Evolutionary conservation across 1,284 basidiomycete genomes (phyloP).

Genomic region (Irpex sp.): DNA sequence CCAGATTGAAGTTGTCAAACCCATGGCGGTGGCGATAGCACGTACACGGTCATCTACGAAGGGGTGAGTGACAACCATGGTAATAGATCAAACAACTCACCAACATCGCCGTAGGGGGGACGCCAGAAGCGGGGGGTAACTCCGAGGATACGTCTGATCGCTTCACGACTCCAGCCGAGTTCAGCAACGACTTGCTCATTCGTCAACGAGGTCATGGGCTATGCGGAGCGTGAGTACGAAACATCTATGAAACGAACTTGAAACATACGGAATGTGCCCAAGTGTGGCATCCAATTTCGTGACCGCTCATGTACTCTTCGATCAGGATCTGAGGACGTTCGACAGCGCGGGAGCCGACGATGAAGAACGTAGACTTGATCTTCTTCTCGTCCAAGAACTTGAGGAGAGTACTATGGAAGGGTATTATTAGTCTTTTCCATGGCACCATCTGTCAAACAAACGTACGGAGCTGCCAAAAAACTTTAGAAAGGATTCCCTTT

Average conservation of each 20-base stretch:
- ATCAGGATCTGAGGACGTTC: slow-evolving; percentile 75
- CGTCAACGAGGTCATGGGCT: slow-evolving; percentile 79
- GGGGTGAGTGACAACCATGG: not conserved
- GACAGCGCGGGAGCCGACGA: slow-evolving; percentile 87
- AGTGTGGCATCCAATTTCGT: slow-evolving; percentile 78
- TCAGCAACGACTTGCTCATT: slow-evolving; percentile 91
- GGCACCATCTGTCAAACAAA: slow-evolving; percentile 7
- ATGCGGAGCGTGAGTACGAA: slow-evolving; percentile 20
- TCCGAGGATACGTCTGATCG: slow-evolving; percentile 74
- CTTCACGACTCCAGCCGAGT: slow-evolving; percentile 87
- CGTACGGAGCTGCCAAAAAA: slow-evolving; percentile 41
- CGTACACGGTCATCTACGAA: slow-evolving; percentile 81
- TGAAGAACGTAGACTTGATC: slow-evolving; percentile 86
- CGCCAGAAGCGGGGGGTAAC: slow-evolving; percentile 74
- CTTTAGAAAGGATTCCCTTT: slow-evolving; percentile 1
- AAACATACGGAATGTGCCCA: slow-evolving; percentile 65
- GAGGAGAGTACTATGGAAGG: slow-evolving; percentile 51
- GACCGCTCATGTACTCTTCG: slow-evolving; percentile 82
- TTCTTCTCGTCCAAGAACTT: slow-evolving; percentile 64
- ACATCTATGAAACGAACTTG: not conserved
- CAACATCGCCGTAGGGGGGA: slow-evolving; percentile 46
- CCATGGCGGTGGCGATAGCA: slow-evolving; percentile 80
- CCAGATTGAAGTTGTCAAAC: slow-evolving; percentile 80
- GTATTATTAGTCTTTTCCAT: slow-evolving; percentile 6
- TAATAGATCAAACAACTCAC: slow-evolving; percentile 16